These are phyloP conservation scores for Trichoderma polysporum DNA, from an alignment of 2,329 filamentous ascomycete species.

Conservation along the genomic window DNA sequence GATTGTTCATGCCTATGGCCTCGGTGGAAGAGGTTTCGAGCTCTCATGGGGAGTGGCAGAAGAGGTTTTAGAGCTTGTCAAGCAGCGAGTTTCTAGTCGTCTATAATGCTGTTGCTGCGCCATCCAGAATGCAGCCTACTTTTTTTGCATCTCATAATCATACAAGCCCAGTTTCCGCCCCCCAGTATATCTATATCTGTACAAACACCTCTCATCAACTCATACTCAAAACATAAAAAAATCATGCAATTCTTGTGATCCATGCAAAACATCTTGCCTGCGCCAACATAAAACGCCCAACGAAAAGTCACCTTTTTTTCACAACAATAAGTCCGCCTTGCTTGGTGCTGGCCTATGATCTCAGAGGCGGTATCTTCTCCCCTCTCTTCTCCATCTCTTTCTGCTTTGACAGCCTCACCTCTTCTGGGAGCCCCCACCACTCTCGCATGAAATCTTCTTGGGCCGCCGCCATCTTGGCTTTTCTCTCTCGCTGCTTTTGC, in stretches of 20 bases:
- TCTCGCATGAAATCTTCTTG: slow-evolving; percentile 65
- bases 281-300: slow-evolving; percentile 11
- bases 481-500: slow-evolving; percentile 63
- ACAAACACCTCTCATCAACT: background rate
- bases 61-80: slow-evolving; percentile 25
- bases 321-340: background rate
- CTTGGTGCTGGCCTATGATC: background rate
- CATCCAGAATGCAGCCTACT: background rate
- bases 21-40: slow-evolving; percentile 57
- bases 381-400: slow-evolving; percentile 53
- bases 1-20: slow-evolving; percentile 55
- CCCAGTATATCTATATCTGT: slow-evolving; percentile 9
- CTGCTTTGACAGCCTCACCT: slow-evolving; percentile 51
- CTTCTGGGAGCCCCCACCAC: slow-evolving; percentile 65
- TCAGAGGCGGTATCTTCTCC: slow-evolving; percentile 46
- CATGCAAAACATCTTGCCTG: background rate
- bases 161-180: background rate
- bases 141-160: slow-evolving; percentile 5
- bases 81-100: slow-evolving; percentile 19
- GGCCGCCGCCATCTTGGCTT: slow-evolving; percentile 57
- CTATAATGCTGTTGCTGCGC: slow-evolving; percentile 7
- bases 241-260: background rate
- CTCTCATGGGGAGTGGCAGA: slow-evolving; percentile 57
- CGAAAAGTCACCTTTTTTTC: background rate
- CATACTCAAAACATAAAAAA: background rate